These are phyloP conservation scores for Xylaria longipes DNA, from an alignment of 495 filamentous ascomycete species.

Conservation along the genomic window DNA sequence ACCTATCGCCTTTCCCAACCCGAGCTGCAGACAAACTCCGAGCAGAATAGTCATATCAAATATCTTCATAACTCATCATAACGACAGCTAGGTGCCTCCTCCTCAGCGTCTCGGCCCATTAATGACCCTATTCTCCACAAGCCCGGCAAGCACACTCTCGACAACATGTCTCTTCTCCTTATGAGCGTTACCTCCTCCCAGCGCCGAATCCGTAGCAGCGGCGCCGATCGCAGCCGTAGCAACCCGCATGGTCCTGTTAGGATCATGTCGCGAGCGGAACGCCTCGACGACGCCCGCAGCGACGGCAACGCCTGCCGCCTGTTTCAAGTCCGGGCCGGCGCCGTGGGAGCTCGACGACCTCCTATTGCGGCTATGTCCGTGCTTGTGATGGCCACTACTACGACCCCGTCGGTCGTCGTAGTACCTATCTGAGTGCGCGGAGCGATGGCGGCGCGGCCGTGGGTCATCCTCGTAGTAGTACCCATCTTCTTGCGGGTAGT, in stretches of 20 bases:
- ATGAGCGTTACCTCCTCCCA: neutral
- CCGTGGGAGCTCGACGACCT: constrained; percentile 11
- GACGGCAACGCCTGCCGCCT: constrained; percentile 23
- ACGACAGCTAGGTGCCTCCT: neutral
- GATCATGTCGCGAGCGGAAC: constrained; percentile 25
- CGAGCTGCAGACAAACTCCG: neutral
- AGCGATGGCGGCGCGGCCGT: neutral
- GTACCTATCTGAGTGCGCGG: constrained; percentile 11
- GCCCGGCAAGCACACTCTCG: constrained; percentile 27
- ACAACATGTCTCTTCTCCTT: constrained; percentile 16
- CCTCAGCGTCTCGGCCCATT: constrained; percentile 22
- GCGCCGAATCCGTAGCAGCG: constrained; percentile 23
- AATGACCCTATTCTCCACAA: constrained; percentile 28
- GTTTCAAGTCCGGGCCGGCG: constrained; percentile 8
- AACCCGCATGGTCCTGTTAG: constrained; percentile 10
- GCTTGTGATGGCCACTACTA: neutral
- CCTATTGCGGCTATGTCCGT: neutral
- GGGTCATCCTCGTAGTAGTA: neutral
- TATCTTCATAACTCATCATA: neutral
- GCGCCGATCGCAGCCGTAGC: constrained; percentile 27
- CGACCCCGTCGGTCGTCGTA: neutral
- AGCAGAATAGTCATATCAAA: neutral
- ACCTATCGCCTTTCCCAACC: neutral
- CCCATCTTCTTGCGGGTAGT: constrained; percentile 3
- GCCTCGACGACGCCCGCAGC: constrained; percentile 27